Evolutionary conservation across 108 stramenopile species (phyloP), one percentile per base, ranked within the genome.

Genomic region (Conticribra guillardii): DNA sequence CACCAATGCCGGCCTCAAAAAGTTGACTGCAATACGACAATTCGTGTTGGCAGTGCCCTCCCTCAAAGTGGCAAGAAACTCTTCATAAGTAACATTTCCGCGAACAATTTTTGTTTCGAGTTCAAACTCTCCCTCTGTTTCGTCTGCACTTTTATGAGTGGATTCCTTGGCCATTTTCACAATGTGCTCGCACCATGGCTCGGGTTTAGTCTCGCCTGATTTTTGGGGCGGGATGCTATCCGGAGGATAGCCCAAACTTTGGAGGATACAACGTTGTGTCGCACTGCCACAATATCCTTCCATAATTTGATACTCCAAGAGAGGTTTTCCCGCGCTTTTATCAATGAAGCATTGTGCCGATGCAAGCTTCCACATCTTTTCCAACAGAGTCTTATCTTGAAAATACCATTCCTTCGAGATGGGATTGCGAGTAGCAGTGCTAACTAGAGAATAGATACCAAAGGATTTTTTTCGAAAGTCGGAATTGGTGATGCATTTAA

Each of bases 231-330:
- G 61, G 5, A 79, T 23, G 8, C 15, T 41, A 28, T 27, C 37
- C 2, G 18, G 15, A 24, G 58, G 30, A 45, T 56, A 54, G 0
- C 77, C 77, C 21, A 79, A 54, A 60, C 77, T 79, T 21, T 54
- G 53, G 21, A 79, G 27, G 15, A 79, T 57, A 37, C 77, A 79
- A 26, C 77, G 47, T 29, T 71, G 69, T 1, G 77, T 79, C 41
- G 77, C 77, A 26, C 77, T 79, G 56, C 70, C 77, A 30, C 77
- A 79, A 32, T 71, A 79, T 54, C 77, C 77, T 52, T 79, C 77
- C 2, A 52, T 41, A 9, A 71, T 22, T 60, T 79, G 77, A 67
- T 79, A 79, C 37, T 79, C 77, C 53, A 79, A 60, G 21, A 63
- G 62, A 24, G 76, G 76, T 45, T 56, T 32, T 30, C 50, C 68